Evolutionary conservation across 805 yeast species (phyloP), one percentile per base, ranked within the genome.

Genomic region (Ogataea sp.): DNA sequence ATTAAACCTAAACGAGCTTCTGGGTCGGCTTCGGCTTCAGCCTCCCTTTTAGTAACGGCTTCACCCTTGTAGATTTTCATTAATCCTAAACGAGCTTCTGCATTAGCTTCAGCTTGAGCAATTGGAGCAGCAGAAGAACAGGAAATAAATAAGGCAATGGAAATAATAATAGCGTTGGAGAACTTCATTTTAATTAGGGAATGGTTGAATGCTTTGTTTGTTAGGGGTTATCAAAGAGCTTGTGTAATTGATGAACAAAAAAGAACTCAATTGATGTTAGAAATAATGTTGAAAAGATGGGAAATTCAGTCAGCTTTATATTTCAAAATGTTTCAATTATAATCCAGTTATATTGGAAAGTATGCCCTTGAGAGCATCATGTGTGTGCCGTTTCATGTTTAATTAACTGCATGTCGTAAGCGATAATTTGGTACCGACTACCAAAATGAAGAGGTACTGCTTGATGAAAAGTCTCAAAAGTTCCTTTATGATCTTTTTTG

Each of bases 11-110:
- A 47, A 44, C 36, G n/a, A n/a, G n/a, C n/a, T n/a, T n/a, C n/a
- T n/a, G n/a, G n/a, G n/a, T n/a, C 32, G 8, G 42, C 39, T 20
- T 32, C 34, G 14, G 35, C 20, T 28, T 39, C 41, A 20, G 52
- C 54, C 3, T 46, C 51, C 11, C 55, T 55, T n/a, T 51, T 57
- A 11, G 57, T 55, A 14, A 53, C 53, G 32, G 60, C 59, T 7
- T 54, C 61, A 44, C 61, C 51, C 44, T 58, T 58, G 35, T 42
- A 42, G 26, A 52, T 43, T 16, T 45, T 49, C 32, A 40, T 39
- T 17, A 29, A 37, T 9, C 16, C 30, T 34, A 38, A 47, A 44
- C 36, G 37, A 20, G 53, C 47, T 10, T 47, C 48, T 17, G 54
- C 49, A 16, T 38, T 42, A n/a, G 45, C 41, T 16, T 39, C 39